Evolutionary conservation across 2,329 filamentous ascomycete species (phyloP).

Genomic region (Alternaria triticina): DNA sequence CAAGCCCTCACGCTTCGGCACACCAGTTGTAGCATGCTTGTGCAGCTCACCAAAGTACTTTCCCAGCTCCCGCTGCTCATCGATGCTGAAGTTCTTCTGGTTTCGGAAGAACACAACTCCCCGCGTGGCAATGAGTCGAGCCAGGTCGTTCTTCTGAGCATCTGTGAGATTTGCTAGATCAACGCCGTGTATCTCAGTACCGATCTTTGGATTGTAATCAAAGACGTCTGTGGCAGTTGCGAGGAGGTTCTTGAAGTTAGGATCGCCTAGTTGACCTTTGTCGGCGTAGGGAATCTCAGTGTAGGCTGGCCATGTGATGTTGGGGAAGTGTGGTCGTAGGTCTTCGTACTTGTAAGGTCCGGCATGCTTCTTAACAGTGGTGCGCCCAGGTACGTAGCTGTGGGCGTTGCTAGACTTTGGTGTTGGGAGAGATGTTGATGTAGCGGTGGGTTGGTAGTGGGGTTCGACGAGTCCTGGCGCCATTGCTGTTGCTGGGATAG

Average conservation of each 20-base stretch:
- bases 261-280: constrained; percentile 61
- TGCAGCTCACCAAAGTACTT: constrained; percentile 61
- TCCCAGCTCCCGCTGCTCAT: constrained; percentile 60
- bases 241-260: constrained; percentile 61
- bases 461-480: constrained; percentile 44
- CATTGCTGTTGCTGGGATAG: constrained; percentile 24
- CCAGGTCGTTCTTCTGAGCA: constrained; percentile 61
- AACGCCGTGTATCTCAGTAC: constrained; percentile 60
- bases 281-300: constrained; percentile 59
- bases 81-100: constrained; percentile 61
- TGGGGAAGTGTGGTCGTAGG: constrained; percentile 60
- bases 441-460: constrained; percentile 20
- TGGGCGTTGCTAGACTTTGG: constrained; percentile 34
- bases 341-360: constrained; percentile 59
- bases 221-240: constrained; percentile 61
- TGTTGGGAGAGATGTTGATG: constrained; percentile 16
- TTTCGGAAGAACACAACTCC: constrained; percentile 66
- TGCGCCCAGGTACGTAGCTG: constrained; percentile 58
- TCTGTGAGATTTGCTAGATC: constrained; percentile 59
- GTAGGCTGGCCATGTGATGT: constrained; percentile 59
- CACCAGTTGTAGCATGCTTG: constrained; percentile 62
- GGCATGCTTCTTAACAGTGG: constrained; percentile 53
- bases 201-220: constrained; percentile 64
- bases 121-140: constrained; percentile 59
- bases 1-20: constrained; percentile 56